phyloP scores from a whole-genome alignment of 805 yeast species.

The Candida ponderosae region DNA sequence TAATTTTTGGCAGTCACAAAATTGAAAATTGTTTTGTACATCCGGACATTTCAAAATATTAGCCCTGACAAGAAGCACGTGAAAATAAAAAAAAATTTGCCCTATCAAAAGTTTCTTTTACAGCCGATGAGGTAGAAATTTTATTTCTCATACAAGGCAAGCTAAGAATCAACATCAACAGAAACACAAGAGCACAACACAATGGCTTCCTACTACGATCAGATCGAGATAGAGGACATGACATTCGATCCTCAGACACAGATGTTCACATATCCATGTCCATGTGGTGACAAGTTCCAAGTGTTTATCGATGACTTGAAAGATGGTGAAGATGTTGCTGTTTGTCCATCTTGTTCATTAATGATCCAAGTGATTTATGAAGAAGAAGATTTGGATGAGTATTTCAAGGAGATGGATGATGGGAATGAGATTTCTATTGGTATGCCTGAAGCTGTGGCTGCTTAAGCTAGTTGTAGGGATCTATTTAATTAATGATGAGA shows the following conservation, averaged over 20 bases:
- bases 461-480: conserved; percentile 1
- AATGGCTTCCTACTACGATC: conserved; percentile 67
- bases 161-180: too few relatives aligned
- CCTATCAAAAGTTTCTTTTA: too few relatives aligned
- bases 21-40: too few relatives aligned
- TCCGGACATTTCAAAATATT: too few relatives aligned
- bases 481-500: too few relatives aligned
- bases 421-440: conserved; percentile 10
- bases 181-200: neutral
- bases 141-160: too few relatives aligned
- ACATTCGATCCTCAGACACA: conserved; percentile 78
- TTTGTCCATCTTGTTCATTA: conserved; percentile 92
- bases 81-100: too few relatives aligned
- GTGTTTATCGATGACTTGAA: conserved; percentile 74
- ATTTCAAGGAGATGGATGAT: conserved; percentile 27
- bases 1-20: too few relatives aligned
- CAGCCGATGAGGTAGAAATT: too few relatives aligned
- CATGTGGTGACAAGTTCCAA: conserved; percentile 94
- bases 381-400: conserved; percentile 36
- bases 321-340: conserved; percentile 92
- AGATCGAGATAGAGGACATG: conserved; percentile 96
- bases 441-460: conserved; percentile 15
- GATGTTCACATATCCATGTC: conserved; percentile 90
- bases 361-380: conserved; percentile 92
- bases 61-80: too few relatives aligned